Evolutionary conservation across 2,329 filamentous ascomycete species (phyloP).

Genomic region (Aquanectria penicillioides): DNA sequence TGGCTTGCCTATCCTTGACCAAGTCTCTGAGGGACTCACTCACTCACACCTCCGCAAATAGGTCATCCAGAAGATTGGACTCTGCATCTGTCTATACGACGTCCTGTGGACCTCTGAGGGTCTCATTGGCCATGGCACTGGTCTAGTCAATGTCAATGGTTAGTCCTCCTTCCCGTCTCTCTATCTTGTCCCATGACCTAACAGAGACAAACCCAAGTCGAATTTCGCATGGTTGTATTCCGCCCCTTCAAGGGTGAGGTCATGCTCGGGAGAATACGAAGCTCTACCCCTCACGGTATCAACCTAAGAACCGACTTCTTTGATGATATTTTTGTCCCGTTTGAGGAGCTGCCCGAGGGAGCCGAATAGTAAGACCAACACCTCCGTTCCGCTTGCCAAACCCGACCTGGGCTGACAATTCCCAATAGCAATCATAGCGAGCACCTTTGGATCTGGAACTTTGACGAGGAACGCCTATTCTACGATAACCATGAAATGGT

Average conservation of each 20-base stretch:
- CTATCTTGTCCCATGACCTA: slow-evolving; percentile 1
- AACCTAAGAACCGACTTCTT: slow-evolving; percentile 91
- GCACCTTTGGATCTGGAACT: slow-evolving; percentile 85
- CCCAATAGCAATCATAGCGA: slow-evolving; percentile 74
- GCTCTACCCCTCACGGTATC: slow-evolving; percentile 77
- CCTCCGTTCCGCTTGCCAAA: neutral
- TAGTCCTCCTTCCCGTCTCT: slow-evolving; percentile 34
- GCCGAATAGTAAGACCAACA: slow-evolving; percentile 71
- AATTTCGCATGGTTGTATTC: slow-evolving; percentile 94
- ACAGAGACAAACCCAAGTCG: slow-evolving; percentile 67
- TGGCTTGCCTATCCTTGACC: no score
- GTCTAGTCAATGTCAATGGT: slow-evolving; percentile 95
- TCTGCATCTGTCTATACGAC: slow-evolving; percentile 95
- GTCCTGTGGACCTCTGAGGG: slow-evolving; percentile 90
- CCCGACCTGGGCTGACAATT: slow-evolving; percentile 15
- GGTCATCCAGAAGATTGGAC: slow-evolving; percentile 92
- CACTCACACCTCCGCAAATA: slow-evolving; percentile 42
- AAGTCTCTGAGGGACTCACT: no score
- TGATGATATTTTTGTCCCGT: slow-evolving; percentile 86
- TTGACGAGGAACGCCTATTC: slow-evolving; percentile 78
- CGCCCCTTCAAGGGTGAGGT: slow-evolving; percentile 96
- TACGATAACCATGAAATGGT: slow-evolving; percentile 93
- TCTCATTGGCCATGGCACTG: slow-evolving; percentile 90
- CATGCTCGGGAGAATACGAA: slow-evolving; percentile 84
- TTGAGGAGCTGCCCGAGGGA: slow-evolving; percentile 77